Percentiles rank a stretch among this genome's conserved stretches.
phyloP scores from a whole-genome alignment of 306 rosid genomes.

The Chamaecrista fasciculata region DNA sequence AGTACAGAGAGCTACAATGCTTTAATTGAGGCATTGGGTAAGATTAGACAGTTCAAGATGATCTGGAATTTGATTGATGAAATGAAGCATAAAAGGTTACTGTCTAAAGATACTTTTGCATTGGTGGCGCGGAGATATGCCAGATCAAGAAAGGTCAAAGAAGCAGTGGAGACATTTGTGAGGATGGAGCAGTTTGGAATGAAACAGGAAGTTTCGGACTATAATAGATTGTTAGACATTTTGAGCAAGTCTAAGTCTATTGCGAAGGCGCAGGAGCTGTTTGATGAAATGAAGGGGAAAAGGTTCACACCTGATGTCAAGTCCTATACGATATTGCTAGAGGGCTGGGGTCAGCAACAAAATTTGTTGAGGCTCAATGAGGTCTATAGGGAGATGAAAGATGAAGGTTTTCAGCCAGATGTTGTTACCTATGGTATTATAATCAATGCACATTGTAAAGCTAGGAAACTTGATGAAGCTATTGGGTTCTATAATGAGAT shows the following conservation, averaged over 20 bases:
- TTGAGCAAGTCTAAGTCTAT: slow-evolving; percentile 63
- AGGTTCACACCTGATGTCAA: slow-evolving; percentile 68
- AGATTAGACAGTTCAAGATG: slow-evolving; percentile 77
- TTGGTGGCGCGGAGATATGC: slow-evolving; percentile 64
- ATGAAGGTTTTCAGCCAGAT: slow-evolving; percentile 69
- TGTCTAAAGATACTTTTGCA: slow-evolving; percentile 58
- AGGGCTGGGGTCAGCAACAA: slow-evolving; percentile 83
- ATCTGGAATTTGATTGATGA: slow-evolving; percentile 73
- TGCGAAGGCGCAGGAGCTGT: slow-evolving; percentile 70
- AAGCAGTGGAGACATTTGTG: slow-evolving; percentile 62
- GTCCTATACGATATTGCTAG: slow-evolving; percentile 67
- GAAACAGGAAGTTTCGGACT: slow-evolving; percentile 55
- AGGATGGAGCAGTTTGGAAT: slow-evolving; percentile 70
- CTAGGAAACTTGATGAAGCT: slow-evolving; percentile 59
- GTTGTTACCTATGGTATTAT: slow-evolving; percentile 73
- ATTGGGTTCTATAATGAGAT: slow-evolving; percentile 58
- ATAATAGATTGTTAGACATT: slow-evolving; percentile 61
- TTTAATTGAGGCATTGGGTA: slow-evolving; percentile 75
- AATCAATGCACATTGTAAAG: slow-evolving; percentile 71
- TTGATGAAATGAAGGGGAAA: slow-evolving; percentile 62
- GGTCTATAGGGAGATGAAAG: slow-evolving; percentile 73
- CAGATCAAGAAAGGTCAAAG: slow-evolving; percentile 56
- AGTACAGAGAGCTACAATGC: slow-evolving; percentile 54
- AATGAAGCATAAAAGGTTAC: slow-evolving; percentile 54
- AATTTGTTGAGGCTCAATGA: slow-evolving; percentile 65